Percentiles rank a stretch among this genome's conserved stretches.
Evolutionary conservation across 1,139 yeast species (phyloP).

Genomic region (Petasospora fabianii): DNA sequence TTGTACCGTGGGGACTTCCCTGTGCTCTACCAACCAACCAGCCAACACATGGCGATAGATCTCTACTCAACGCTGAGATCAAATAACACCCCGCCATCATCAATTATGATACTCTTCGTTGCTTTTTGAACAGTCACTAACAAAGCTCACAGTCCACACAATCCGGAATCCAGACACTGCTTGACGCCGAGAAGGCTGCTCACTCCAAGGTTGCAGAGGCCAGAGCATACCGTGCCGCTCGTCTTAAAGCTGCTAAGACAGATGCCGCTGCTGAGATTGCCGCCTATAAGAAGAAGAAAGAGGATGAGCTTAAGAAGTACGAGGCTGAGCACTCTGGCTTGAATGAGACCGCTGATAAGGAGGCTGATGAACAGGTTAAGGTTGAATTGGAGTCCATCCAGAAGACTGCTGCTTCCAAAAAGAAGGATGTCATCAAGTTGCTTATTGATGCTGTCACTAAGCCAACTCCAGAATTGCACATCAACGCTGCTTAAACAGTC

Average conservation of each 20-base stretch:
- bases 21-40: not conserved
- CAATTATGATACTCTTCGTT: not conserved
- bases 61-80: too few relatives aligned
- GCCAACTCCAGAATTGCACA: slow-evolving; percentile 79
- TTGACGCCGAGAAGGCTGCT: slow-evolving; percentile 88
- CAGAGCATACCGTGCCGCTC: slow-evolving; percentile 78
- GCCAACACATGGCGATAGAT: not conserved
- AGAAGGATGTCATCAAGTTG: slow-evolving; percentile 64
- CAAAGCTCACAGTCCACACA: slow-evolving; percentile 18
- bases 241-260: slow-evolving; percentile 88
- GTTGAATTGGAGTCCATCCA: slow-evolving; percentile 59
- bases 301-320: slow-evolving; percentile 68
- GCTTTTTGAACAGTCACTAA: slow-evolving; percentile 3
- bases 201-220: slow-evolving; percentile 93
- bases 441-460: slow-evolving; percentile 75
- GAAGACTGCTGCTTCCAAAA: slow-evolving; percentile 59
- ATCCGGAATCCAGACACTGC: slow-evolving; percentile 25
- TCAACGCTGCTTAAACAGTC: slow-evolving; percentile 50
- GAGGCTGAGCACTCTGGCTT: slow-evolving; percentile 68
- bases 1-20: too few relatives aligned
- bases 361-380: slow-evolving; percentile 63
- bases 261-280: slow-evolving; percentile 92
- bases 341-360: slow-evolving; percentile 64
- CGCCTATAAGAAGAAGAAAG: slow-evolving; percentile 81
- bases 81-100: not conserved